Percentiles rank a stretch among this genome's conserved stretches.
Conservation (phyloP, 139 green algal species). For the Volvox africanus region DNA sequence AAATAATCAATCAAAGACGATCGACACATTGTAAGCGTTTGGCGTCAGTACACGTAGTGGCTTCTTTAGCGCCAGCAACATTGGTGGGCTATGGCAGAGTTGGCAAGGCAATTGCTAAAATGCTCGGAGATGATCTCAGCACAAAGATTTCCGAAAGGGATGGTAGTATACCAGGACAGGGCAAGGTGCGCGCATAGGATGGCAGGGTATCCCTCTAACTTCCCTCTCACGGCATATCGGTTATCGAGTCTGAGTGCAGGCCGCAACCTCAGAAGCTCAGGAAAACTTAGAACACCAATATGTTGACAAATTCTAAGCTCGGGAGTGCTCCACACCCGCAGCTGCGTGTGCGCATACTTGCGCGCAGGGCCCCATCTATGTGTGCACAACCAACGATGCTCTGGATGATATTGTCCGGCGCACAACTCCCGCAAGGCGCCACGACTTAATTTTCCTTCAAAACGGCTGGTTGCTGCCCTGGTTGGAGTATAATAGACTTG, state of each 20-base stretch:
- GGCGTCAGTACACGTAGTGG: too few species aligned
- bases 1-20: too few species aligned
- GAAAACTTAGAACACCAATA: too few species aligned
- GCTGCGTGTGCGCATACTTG: not conserved
- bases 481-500: constrained; percentile 34
- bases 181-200: not conserved
- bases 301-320: too few species aligned
- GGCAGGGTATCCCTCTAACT: not conserved
- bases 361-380: constrained; percentile 54
- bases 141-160: not conserved
- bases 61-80: not conserved
- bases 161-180: not conserved
- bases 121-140: constrained; percentile 2
- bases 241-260: too few species aligned
- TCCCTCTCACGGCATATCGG: too few species aligned
- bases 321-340: too few species aligned
- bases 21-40: too few species aligned
- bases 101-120: constrained; percentile 15
- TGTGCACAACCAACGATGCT: constrained; percentile 59
- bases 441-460: constrained; percentile 63
- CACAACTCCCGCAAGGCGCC: constrained; percentile 37
- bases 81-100: constrained; percentile 47
- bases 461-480: constrained; percentile 67
- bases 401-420: constrained; percentile 45
- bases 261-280: not conserved